These are phyloP conservation scores for Dryadomyces quercus-mongolicae DNA, from an alignment of 2,329 filamentous ascomycete genomes.

Conservation along the genomic window DNA sequence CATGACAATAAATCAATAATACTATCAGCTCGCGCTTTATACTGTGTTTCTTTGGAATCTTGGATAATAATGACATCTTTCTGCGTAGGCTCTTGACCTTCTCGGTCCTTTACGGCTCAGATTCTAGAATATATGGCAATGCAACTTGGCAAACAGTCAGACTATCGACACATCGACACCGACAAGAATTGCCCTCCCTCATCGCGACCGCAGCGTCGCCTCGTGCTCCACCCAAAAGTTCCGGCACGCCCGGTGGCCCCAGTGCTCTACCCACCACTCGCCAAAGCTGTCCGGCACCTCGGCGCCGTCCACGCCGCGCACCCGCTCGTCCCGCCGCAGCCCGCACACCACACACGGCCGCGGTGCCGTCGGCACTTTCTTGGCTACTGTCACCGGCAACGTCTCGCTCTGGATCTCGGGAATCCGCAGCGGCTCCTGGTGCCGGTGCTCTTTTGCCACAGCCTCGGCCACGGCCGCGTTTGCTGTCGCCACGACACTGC, in stretches of 20 bases:
- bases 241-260: conserved; percentile 68
- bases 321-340: conserved; percentile 73
- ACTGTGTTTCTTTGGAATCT: too few relatives aligned
- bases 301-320: conserved; percentile 56
- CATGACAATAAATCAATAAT: too few relatives aligned
- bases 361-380: conserved; percentile 60
- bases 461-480: conserved; percentile 31
- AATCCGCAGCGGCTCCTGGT: conserved; percentile 31
- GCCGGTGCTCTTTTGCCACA: conserved; percentile 9
- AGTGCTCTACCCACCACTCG: conserved; percentile 92
- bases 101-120: too few relatives aligned
- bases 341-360: conserved; percentile 79
- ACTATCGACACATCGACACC: neutral
- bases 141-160: too few relatives aligned
- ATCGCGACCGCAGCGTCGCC: conserved; percentile 40
- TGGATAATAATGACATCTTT: too few relatives aligned
- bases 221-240: conserved; percentile 80
- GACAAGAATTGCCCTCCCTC: neutral
- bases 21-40: too few relatives aligned
- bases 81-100: too few relatives aligned
- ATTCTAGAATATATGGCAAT: too few relatives aligned
- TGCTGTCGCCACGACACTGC: conserved; percentile 56
- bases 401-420: conserved; percentile 56
- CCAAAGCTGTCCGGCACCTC: conserved; percentile 83
- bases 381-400: conserved; percentile 56